These are phyloP conservation scores for Hymenoscyphus linearis DNA, from an alignment of 2,329 filamentous ascomycete genomes.

Conservation along the genomic window DNA sequence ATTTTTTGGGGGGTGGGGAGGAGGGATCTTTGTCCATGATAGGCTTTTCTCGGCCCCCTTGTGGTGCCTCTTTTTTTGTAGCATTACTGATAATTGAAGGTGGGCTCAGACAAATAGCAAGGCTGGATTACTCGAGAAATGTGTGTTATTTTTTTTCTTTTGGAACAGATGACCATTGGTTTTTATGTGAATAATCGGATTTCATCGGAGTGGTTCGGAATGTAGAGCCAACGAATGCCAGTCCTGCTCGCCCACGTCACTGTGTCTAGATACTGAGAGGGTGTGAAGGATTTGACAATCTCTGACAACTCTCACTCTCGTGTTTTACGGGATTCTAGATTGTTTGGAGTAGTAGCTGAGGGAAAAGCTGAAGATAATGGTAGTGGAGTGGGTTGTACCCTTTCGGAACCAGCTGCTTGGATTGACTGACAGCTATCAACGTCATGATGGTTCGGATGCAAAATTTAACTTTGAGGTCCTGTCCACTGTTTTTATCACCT, in stretches of 20 bases:
- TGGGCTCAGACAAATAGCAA: not conserved
- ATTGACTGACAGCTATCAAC: not conserved
- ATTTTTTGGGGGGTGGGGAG: too few relatives aligned
- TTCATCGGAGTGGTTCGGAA: not conserved
- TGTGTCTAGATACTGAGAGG: not conserved
- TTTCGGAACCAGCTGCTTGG: not conserved
- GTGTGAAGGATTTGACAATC: not conserved
- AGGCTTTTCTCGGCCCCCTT: not conserved
- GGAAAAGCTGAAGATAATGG: not conserved
- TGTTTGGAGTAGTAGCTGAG: too few relatives aligned
- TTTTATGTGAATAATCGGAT: slow-evolving; percentile 1
- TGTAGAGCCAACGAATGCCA: not conserved
- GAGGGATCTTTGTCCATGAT: slow-evolving; percentile 8
- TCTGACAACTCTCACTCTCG: too few relatives aligned
- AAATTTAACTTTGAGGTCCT: not conserved
- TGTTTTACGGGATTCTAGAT: too few relatives aligned
- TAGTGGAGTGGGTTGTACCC: not conserved
- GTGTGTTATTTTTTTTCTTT: too few relatives aligned
- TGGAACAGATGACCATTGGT: slow-evolving; percentile 4
- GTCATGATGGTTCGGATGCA: not conserved
- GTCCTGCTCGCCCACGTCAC: not conserved
- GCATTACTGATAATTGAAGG: slow-evolving; percentile 10
- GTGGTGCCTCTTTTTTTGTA: slow-evolving; percentile 19
- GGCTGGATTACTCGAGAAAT: not conserved
- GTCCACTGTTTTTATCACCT: not conserved